Percentiles rank a stretch among this genome's conserved stretches.
Evolutionary conservation across 768 basidiomycete genomes (phyloP).

Genomic region (Rubroboletus pulcherrimus): DNA sequence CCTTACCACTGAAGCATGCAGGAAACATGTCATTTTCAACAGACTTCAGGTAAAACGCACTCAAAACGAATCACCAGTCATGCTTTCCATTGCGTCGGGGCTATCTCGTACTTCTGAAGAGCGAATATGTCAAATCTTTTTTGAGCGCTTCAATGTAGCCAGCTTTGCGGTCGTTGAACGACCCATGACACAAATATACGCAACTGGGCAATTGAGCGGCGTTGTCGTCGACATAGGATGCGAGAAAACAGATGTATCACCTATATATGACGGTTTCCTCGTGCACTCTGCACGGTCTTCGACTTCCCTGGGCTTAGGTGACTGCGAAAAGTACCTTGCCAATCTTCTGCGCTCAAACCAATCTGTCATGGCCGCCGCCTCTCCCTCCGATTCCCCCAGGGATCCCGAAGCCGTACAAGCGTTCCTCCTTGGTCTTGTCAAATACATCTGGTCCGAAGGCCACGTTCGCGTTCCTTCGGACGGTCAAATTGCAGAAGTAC

Average conservation of each 20-base stretch:
- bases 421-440: constrained; percentile 60
- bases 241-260: constrained; percentile 71
- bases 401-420: constrained; percentile 45
- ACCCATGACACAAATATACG: constrained; percentile 80
- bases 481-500: constrained; percentile 57
- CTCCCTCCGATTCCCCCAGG: constrained; percentile 47
- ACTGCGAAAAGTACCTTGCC: constrained; percentile 76
- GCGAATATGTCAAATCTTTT: constrained; percentile 77
- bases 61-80: constrained; percentile 84
- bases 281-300: constrained; percentile 50
- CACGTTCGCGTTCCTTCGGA: constrained; percentile 71
- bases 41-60: constrained; percentile 71
- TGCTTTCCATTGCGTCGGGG: constrained; percentile 65
- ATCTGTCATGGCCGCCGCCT: constrained; percentile 53
- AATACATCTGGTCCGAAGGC: constrained; percentile 59
- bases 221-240: constrained; percentile 80
- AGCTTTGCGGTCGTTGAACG: constrained; percentile 79
- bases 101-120: constrained; percentile 68
- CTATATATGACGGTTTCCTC: constrained; percentile 71
- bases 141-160: constrained; percentile 89
- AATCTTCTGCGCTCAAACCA: constrained; percentile 68
- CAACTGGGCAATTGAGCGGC: constrained; percentile 66
- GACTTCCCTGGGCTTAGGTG: constrained; percentile 62
- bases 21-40: constrained; percentile 82
- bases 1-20: constrained; percentile 30